These are phyloP conservation scores for Penicillium bovifimosum DNA, from an alignment of 495 filamentous ascomycete genomes.

Conservation along the genomic window DNA sequence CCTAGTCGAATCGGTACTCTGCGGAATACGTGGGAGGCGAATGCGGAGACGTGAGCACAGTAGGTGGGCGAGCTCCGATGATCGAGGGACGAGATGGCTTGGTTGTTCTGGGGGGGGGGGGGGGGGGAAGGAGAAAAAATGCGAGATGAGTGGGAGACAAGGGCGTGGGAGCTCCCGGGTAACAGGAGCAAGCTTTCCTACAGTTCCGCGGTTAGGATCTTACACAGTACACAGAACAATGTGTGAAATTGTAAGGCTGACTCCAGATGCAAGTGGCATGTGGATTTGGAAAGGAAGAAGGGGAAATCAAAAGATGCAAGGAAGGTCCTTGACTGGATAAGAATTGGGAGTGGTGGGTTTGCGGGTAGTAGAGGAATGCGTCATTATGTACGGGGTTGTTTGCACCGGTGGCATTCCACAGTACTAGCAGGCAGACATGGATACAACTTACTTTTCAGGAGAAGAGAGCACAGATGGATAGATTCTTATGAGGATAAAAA, in stretches of 20 bases:
- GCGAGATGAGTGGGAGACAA: conserved; percentile 6
- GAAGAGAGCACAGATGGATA: not conserved
- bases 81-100: too few species aligned
- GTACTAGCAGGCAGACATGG: not conserved
- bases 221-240: conserved; percentile 7
- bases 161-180: conserved; percentile 13
- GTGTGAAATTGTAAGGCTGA: conserved; percentile 14
- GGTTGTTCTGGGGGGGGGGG: too few species aligned
- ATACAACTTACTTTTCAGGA: conserved; percentile 2
- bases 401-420: conserved; percentile 11
- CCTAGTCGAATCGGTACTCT: not conserved
- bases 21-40: not conserved
- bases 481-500: not conserved
- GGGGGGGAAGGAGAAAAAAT: not conserved
- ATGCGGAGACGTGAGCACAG: not conserved
- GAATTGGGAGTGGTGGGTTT: conserved; percentile 14
- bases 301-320: conserved; percentile 13
- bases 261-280: conserved; percentile 19
- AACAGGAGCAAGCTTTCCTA: conserved; percentile 15
- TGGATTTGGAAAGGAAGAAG: conserved; percentile 11
- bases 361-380: conserved; percentile 32
- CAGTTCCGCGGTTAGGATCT: conserved; percentile 16
- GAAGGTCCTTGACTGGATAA: conserved; percentile 11
- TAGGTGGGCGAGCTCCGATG: too few species aligned
- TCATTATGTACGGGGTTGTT: conserved; percentile 33